phyloP scores from a whole-genome alignment of 495 filamentous ascomycete species.

The Penicillium bialowiezense region DNA sequence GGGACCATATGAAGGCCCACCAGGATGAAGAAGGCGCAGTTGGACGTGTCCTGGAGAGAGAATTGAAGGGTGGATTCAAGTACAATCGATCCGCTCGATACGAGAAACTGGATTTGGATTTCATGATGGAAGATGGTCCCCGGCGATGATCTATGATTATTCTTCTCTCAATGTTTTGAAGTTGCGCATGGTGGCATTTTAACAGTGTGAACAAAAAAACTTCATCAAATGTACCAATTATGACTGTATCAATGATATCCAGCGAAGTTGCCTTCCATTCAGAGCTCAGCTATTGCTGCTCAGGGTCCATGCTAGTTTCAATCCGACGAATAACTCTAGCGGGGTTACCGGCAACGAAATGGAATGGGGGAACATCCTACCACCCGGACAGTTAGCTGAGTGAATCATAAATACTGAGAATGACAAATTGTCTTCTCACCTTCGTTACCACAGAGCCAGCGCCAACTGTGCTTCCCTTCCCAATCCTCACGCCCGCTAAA shows the following conservation, averaged over 20 bases:
- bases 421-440: constrained; percentile 9
- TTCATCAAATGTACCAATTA: too few species aligned
- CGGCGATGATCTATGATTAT: too few species aligned
- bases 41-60: constrained; percentile 21
- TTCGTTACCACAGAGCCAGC: constrained; percentile 81
- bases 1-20: constrained; percentile 15
- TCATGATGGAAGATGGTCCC: too few species aligned
- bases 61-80: constrained; percentile 16
- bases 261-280: too few species aligned
- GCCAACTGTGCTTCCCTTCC: constrained; percentile 61
- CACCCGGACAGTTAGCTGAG: too few species aligned
- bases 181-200: too few species aligned
- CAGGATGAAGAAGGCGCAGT: constrained; percentile 29
- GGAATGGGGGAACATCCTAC: constrained; percentile 55
- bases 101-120: too few species aligned
- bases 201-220: too few species aligned
- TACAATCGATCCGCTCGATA: constrained; percentile 19
- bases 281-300: not conserved
- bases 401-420: too few species aligned
- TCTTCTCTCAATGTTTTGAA: too few species aligned
- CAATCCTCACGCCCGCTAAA: constrained; percentile 19
- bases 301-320: constrained; percentile 3
- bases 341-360: constrained; percentile 61
- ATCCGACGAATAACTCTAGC: constrained; percentile 50
- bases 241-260: too few species aligned